A percentile compares a stretch with the other conserved stretches of the same genome.
Conservation (phyloP, 2,329 filamentous ascomycete species). For the Fusarium graminum region DNA sequence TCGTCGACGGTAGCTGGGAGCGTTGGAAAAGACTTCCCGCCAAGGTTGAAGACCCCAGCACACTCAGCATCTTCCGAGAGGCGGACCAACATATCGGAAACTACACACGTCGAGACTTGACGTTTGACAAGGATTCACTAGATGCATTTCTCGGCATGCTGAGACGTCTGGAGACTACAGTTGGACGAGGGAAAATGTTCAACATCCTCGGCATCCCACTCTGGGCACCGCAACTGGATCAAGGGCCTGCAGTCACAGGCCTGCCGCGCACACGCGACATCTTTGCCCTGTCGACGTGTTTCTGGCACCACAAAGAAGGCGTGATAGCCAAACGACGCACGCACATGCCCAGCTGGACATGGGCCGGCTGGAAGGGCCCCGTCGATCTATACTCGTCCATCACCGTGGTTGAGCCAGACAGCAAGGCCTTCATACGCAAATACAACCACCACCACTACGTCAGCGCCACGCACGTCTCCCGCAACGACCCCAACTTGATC, state of each 20-base stretch:
- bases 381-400: slow-evolving; percentile 54
- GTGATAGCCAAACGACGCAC: slow-evolving; percentile 45
- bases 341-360: slow-evolving; percentile 55
- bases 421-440: slow-evolving; percentile 49
- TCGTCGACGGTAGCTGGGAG: slow-evolving; percentile 54
- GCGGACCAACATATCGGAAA: slow-evolving; percentile 52
- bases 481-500: slow-evolving; percentile 50
- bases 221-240: slow-evolving; percentile 47
- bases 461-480: slow-evolving; percentile 52
- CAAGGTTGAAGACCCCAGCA: slow-evolving; percentile 50
- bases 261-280: slow-evolving; percentile 51
- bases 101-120: slow-evolving; percentile 51
- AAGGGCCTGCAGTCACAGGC: slow-evolving; percentile 21
- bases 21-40: slow-evolving; percentile 52
- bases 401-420: slow-evolving; percentile 50
- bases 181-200: slow-evolving; percentile 50
- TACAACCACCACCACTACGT: slow-evolving; percentile 55
- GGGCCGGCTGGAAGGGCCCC: slow-evolving; percentile 54
- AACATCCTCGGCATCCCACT: slow-evolving; percentile 52
- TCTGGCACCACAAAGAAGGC: slow-evolving; percentile 54
- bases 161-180: slow-evolving; percentile 50
- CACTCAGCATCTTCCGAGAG: slow-evolving; percentile 54
- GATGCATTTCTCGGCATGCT: slow-evolving; percentile 52
- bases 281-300: slow-evolving; percentile 53
- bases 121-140: slow-evolving; percentile 52